Evolutionary conservation across 169 alveolate species (phyloP), one percentile per base, ranked within the genome.

Genomic region (Cryptosporidium andersoni): DNA sequence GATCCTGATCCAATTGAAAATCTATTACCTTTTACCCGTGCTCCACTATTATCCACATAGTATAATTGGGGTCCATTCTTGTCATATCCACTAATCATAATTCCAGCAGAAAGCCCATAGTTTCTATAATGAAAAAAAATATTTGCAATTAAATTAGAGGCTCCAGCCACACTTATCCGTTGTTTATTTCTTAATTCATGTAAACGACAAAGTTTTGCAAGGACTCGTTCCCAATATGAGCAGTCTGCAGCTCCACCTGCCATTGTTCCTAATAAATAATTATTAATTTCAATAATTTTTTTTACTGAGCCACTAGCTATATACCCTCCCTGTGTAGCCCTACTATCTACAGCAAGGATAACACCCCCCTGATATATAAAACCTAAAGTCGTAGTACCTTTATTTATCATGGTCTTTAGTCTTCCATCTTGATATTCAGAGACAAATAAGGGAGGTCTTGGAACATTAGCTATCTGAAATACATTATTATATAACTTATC

Each of bases 171-270:
- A 7, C 98, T 93, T 51, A 97, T 95, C 88, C 97, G 91, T 64
- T 96, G 98, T 82, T 93, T 94, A 88, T 92, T 92, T 49, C 97
- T 90, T 16, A 94, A 94, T 64, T 94, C 96, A 81, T 92, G 95
- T 66, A 95, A 88, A 88, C 98, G 91, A 91, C 99, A 96, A 49
- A 96, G 92, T 91, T 91, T 95, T 14, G 98, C 97, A 40, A 97
- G 91, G 51, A 94, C 94, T 60, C 97, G 90, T 85, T 96, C 99
- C 99, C 99, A 98, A 94, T 94, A 98, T 74, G 94, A 91, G 89
- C 99, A 97, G 92, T 98, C 99, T 25, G 99, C 99, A 4, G 99
- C 99, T 47, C 99, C 99, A 52, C 99, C 99, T 14, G 99, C 99
- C 99, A 98, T 97, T 5, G 99, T 98, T 49, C 97, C 99, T 66